Percentiles rank a stretch among this genome's conserved stretches.
These are phyloP conservation scores for Syzygium syzygioides DNA, from an alignment of 441 rosid species.

Conservation along the genomic window DNA sequence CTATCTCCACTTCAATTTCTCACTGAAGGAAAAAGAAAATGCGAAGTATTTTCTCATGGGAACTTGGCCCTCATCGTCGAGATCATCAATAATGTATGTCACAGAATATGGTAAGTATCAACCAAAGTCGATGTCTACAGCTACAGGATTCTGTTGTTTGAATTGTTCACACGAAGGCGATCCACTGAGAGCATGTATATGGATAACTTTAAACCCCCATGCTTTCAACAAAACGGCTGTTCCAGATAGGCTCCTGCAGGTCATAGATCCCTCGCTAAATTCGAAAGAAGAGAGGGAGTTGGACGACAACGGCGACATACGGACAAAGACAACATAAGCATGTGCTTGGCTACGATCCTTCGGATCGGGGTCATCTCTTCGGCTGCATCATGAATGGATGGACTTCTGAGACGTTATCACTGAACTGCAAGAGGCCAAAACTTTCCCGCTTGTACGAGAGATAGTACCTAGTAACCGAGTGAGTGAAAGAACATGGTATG, in stretches of 20 bases:
- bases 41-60: not conserved
- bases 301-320: not conserved
- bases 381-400: not conserved
- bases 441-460: not conserved
- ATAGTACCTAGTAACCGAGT: not conserved
- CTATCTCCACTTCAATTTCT: not conserved
- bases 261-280: not conserved
- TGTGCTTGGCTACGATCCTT: not conserved
- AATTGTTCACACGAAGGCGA: not conserved
- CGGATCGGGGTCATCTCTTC: not conserved
- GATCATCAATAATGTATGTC: not conserved
- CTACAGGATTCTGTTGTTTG: not conserved
- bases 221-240: not conserved
- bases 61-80: too few species aligned
- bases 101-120: not conserved
- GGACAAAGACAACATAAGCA: not conserved
- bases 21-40: not conserved
- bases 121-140: not conserved
- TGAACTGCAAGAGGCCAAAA: not conserved
- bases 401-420: not conserved
- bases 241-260: not conserved
- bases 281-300: not conserved
- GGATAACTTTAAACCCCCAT: not conserved
- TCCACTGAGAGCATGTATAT: not conserved
- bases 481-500: not conserved